phyloP scores from a whole-genome alignment of 2,329 filamentous ascomycete genomes.

The Coniochaeta pulveracea region DNA sequence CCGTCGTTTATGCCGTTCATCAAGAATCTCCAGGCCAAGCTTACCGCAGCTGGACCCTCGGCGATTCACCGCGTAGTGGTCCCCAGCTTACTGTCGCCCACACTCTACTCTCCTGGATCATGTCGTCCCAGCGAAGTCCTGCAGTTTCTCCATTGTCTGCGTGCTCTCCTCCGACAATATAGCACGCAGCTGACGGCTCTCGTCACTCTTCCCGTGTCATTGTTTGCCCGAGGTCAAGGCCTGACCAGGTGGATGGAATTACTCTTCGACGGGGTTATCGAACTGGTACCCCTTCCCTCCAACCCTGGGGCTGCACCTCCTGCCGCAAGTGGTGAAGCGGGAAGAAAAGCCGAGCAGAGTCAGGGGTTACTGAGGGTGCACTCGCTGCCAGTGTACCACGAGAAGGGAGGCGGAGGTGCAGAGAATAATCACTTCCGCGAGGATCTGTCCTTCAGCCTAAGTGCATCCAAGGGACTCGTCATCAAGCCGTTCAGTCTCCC shows the following conservation, averaged over 20 bases:
- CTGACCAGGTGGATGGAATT: slow-evolving; percentile 79
- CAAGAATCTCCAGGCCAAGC: slow-evolving; percentile 39
- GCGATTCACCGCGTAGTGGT: slow-evolving; percentile 72
- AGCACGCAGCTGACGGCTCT: slow-evolving; percentile 56
- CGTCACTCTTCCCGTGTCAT: slow-evolving; percentile 65
- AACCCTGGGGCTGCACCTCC: slow-evolving; percentile 38
- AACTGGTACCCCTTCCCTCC: slow-evolving; percentile 64
- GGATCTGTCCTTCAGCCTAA: slow-evolving; percentile 84
- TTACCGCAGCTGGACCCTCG: slow-evolving; percentile 44
- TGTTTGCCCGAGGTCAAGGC: slow-evolving; percentile 66
- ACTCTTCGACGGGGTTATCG: slow-evolving; percentile 74
- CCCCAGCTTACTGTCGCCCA: slow-evolving; percentile 80
- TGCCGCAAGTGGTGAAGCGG: slow-evolving; percentile 37
- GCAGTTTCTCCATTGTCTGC: slow-evolving; percentile 69
- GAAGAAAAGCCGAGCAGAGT: slow-evolving; percentile 52
- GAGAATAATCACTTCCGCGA: slow-evolving; percentile 60
- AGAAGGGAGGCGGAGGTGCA: slow-evolving; percentile 71
- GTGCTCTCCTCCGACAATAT: slow-evolving; percentile 61
- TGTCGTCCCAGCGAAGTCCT: slow-evolving; percentile 64
- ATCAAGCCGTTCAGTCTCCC: slow-evolving; percentile 86
- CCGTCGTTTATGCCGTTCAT: slow-evolving; percentile 57
- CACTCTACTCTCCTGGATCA: slow-evolving; percentile 60
- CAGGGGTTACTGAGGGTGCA: slow-evolving; percentile 82
- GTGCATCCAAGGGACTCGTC: slow-evolving; percentile 65
- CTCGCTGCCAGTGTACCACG: slow-evolving; percentile 72